phyloP scores from a whole-genome alignment of 257 asterid genomes.

The Scutellaria galericulata region DNA sequence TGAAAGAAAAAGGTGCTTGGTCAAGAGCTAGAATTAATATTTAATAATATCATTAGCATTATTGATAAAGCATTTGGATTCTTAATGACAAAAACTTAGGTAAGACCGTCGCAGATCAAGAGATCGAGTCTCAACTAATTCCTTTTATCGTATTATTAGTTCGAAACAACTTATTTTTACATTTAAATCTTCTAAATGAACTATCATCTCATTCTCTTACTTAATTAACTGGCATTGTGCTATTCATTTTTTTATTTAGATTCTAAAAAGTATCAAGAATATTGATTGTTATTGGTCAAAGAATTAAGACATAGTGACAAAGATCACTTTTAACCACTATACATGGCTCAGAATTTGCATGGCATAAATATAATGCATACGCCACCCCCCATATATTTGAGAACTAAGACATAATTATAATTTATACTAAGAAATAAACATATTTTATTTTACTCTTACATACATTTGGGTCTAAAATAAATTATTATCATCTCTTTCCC shows the following conservation, averaged over 20 bases:
- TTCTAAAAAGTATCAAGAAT: slow-evolving; percentile 18
- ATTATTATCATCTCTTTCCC: no score
- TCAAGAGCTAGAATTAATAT: slow-evolving; percentile 24
- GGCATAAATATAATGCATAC: neutral
- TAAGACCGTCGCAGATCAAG: no score
- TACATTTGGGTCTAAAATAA: no score
- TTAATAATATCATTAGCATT: slow-evolving; percentile 21
- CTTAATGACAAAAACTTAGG: no score
- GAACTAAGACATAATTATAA: no score
- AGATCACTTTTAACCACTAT: slow-evolving; percentile 31
- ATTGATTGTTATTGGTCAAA: slow-evolving; percentile 24
- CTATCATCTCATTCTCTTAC: neutral
- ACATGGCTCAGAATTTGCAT: slow-evolving; percentile 1
- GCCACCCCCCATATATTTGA: no score
- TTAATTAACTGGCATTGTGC: slow-evolving; percentile 12
- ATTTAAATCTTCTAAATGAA: no score
- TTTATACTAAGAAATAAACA: no score
- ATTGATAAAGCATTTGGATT: neutral
- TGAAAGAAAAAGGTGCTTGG: slow-evolving; percentile 19
- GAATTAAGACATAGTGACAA: slow-evolving; percentile 32
- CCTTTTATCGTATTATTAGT: no score
- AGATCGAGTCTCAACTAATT: no score
- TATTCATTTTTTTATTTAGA: slow-evolving; percentile 33
- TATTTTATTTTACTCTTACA: no score
- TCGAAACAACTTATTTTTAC: no score